These are phyloP conservation scores for Trichoderma orchidacearum DNA, from an alignment of 495 filamentous ascomycete species.

Conservation along the genomic window DNA sequence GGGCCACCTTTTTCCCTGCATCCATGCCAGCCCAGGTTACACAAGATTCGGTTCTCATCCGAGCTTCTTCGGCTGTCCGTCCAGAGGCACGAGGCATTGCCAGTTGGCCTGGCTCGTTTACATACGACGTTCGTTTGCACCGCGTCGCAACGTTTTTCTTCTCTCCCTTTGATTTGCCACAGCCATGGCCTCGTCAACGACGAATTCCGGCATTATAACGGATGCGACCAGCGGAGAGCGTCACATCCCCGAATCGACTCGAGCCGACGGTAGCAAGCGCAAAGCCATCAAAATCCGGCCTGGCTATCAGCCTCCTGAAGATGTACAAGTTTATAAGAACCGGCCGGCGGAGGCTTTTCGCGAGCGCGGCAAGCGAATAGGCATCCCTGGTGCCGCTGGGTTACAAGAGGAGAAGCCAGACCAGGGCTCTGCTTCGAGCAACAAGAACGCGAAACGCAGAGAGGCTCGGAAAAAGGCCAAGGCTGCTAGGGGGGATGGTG, in stretches of 20 bases:
- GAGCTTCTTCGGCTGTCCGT: no score
- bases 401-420: conserved; percentile 39
- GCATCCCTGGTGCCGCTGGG: conserved; percentile 64
- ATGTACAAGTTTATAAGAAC: conserved; percentile 94
- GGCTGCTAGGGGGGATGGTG: conserved; percentile 30
- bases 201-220: conserved; percentile 59
- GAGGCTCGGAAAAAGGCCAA: conserved; percentile 86
- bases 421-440: conserved; percentile 38
- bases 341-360: conserved; percentile 77
- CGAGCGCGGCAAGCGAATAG: conserved; percentile 56
- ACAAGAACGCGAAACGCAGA: conserved; percentile 88
- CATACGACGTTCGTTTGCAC: no score
- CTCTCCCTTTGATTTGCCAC: no score
- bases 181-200: conserved; percentile 1
- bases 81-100: no score
- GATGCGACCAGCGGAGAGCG: conserved; percentile 60
- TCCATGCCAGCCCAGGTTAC: no score
- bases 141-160: no score
- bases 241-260: conserved; percentile 73
- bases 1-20: no score
- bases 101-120: no score
- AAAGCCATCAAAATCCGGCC: conserved; percentile 88
- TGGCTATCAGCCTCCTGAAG: conserved; percentile 89
- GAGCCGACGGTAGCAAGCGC: conserved; percentile 76
- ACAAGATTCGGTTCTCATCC: no score